Conservation (phyloP, 225 moss, liverwort and hornwort genomes). For the Sphagnum tenellum region DNA sequence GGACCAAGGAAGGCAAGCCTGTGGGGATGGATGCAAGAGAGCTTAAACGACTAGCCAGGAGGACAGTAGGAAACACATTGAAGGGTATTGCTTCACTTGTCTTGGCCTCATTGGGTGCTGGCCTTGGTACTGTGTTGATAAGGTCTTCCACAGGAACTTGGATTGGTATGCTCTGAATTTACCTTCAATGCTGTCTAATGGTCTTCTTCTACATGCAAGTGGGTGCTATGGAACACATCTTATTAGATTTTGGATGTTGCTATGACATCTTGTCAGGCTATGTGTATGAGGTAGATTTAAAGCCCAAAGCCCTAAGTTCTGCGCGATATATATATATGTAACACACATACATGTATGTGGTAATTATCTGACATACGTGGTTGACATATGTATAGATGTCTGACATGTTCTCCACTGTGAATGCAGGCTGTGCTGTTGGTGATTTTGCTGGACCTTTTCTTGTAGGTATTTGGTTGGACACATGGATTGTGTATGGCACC, state of each 20-base stretch:
- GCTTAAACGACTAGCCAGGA: slow-evolving; percentile 68
- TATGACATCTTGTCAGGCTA: too few relatives aligned
- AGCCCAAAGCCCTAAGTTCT: too few relatives aligned
- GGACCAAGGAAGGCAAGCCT: slow-evolving; percentile 41
- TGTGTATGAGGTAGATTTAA: too few relatives aligned
- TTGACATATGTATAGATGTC: too few relatives aligned
- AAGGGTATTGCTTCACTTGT: slow-evolving; percentile 82
- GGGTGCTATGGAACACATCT: too few relatives aligned
- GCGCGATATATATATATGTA: too few relatives aligned
- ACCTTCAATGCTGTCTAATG: too few relatives aligned
- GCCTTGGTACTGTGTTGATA: slow-evolving; percentile 78
- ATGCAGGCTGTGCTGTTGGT: slow-evolving; percentile 78
- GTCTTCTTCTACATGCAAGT: too few relatives aligned
- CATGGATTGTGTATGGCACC: slow-evolving; percentile 83
- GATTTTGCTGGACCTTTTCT: slow-evolving; percentile 93
- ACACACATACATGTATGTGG: too few relatives aligned
- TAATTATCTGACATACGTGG: too few relatives aligned
- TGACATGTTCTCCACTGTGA: too few relatives aligned
- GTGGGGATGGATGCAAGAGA: slow-evolving; percentile 42
- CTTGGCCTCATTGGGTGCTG: slow-evolving; percentile 84
- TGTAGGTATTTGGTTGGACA: slow-evolving; percentile 82
- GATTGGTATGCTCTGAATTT: slow-evolving; percentile 45
- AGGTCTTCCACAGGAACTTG: slow-evolving; percentile 94
- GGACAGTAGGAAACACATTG: slow-evolving; percentile 73
- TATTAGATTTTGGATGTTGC: too few relatives aligned